Base-by-base conservation (phyloP, 768 basidiomycete species). In the Russula emetica region DNA sequence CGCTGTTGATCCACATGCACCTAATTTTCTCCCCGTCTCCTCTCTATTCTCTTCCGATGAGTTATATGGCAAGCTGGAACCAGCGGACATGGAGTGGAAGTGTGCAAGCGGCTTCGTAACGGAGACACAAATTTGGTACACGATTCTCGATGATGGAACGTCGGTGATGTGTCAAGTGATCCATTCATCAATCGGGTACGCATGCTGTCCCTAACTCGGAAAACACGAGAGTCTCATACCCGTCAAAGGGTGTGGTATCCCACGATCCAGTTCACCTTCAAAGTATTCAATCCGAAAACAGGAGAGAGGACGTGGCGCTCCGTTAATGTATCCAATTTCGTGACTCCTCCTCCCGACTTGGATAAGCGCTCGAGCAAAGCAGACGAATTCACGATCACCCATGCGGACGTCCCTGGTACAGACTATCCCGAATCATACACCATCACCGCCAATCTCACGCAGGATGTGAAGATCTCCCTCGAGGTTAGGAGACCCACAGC, bases 221-320 rank as follows among this genome's bases (percentile, higher is more conserved):
- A 55, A 30, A 40, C 11, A 50, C 14, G n/a, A 18, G 16, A 32
- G 38, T 32, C 67, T 55, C 49, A 63, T 59, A 40, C 62, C 58
- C 45, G 58, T 63, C 61, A 70, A 28, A 96, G 94, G 26, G 74
- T 98, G 64, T 94, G 95, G 86, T 95, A 90, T 72, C 94, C 97
- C 4, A 92, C 88, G 34, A 87, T 96, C 70, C 96, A 99, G 75
- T 92, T 98, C 74, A 90, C 86, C 5, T 94, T 87, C 85, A 96
- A 94, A 76, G 76, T 90, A 56, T 87, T 83, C 78, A 83, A 97
- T 71, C 87, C 93, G 6, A 80, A 82, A 66, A 92, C 87, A 22
- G 83, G 85, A 61, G 81, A 89, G 70, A 81, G 76, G 52, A 78
- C 78, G 62, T 99, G 95, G 95, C 91, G 90, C 74, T 93, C 92